Evolutionary conservation across 176 grass and related monocot genomes (phyloP).

Genomic region (bread wheat (Triticum aestivum)): DNA sequence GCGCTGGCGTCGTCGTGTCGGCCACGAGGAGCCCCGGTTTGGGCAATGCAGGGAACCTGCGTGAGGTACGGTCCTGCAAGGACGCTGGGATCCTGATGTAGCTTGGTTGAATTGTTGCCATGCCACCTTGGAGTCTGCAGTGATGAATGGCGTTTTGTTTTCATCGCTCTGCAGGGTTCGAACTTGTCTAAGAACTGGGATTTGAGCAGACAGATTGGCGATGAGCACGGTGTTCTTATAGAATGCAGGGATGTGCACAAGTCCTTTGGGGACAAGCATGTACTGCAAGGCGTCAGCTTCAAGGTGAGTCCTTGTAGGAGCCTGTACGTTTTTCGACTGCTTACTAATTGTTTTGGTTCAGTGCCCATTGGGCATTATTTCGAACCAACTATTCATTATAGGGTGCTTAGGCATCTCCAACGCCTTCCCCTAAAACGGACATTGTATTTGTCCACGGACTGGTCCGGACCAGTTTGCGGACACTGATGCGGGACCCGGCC

Average conservation of each 20-base stretch:
- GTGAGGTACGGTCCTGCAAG: conserved; percentile 35
- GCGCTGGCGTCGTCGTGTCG: conserved; percentile 2
- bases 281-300: conserved; percentile 84
- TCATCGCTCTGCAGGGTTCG: conserved; percentile 42
- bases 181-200: conserved; percentile 46
- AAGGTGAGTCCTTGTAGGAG: conserved; percentile 54
- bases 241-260: conserved; percentile 95
- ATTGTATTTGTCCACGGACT: too few species aligned
- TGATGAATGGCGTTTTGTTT: neutral
- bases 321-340: neutral
- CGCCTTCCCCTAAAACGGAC: too few species aligned
- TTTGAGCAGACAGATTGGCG: conserved; percentile 30
- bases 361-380: neutral
- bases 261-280: conserved; percentile 86
- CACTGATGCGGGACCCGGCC: too few species aligned
- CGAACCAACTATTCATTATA: neutral
- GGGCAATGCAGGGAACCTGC: conserved; percentile 40
- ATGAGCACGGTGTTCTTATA: conserved; percentile 66
- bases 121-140: neutral
- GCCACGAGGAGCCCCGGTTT: conserved; percentile 44
- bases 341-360: neutral
- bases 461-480: too few species aligned
- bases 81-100: neutral
- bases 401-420: neutral
- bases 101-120: neutral